phyloP scores from a whole-genome alignment of 2,329 filamentous ascomycete species.

The Hirsutella minnesotensis region DNA sequence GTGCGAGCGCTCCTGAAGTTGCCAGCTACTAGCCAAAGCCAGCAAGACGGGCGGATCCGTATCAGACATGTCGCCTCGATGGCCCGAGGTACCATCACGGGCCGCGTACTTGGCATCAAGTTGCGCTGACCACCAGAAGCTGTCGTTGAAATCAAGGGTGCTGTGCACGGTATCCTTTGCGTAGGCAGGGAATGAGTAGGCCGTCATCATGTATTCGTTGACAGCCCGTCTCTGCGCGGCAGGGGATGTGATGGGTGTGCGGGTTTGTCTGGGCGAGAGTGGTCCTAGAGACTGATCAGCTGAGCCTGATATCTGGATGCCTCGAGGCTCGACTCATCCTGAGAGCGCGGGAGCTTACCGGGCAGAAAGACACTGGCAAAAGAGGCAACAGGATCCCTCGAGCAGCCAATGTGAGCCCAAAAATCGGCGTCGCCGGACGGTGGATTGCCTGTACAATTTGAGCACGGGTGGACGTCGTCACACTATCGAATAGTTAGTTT shows the following conservation, averaged over 20 bases:
- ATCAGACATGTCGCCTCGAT: constrained; percentile 20
- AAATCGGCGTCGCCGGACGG: constrained; percentile 27
- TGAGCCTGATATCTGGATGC: not conserved
- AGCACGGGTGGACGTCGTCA: constrained; percentile 37
- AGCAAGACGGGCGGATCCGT: constrained; percentile 36
- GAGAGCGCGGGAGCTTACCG: constrained; percentile 21
- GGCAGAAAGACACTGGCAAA: constrained; percentile 39
- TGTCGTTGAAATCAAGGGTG: constrained; percentile 41
- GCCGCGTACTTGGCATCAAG: constrained; percentile 20
- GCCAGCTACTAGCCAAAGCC: constrained; percentile 39
- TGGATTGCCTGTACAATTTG: constrained; percentile 28
- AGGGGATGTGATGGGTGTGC: constrained; percentile 39
- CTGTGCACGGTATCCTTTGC: constrained; percentile 28
- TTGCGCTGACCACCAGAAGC: constrained; percentile 47
- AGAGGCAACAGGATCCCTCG: constrained; percentile 32
- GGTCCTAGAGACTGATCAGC: constrained; percentile 20
- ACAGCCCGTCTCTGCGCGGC: constrained; percentile 35
- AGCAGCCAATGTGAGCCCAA: constrained; percentile 39
- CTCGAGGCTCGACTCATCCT: not conserved
- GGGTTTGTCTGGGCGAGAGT: constrained; percentile 34
- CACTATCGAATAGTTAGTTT: constrained; percentile 24
- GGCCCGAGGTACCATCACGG: constrained; percentile 6
- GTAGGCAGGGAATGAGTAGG: constrained; percentile 29
- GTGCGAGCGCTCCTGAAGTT: constrained; percentile 34
- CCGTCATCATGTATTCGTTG: constrained; percentile 38